These are phyloP conservation scores for Pseudohyphozyma bogoriensis DNA, from an alignment of 768 basidiomycete species.

Conservation along the genomic window DNA sequence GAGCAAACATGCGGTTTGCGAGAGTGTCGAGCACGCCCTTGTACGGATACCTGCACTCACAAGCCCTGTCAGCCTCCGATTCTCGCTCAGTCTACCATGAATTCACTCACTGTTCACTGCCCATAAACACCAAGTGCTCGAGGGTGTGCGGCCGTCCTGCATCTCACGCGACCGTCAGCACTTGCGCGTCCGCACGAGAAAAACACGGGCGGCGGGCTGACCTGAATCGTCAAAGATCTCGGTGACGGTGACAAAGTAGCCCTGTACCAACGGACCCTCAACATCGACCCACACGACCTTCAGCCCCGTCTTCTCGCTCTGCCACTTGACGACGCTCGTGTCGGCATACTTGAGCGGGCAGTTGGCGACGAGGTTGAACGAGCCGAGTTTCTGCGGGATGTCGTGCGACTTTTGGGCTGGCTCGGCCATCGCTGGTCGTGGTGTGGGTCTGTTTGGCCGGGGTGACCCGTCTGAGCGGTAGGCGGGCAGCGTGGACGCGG, in stretches of 20 bases:
- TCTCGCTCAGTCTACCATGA: not conserved
- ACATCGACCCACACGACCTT: slow-evolving; percentile 26
- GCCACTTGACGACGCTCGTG: slow-evolving; percentile 22
- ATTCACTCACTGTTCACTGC: slow-evolving; percentile 34
- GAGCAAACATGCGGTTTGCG: slow-evolving; percentile 49
- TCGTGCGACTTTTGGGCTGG: no score
- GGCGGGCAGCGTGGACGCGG: no score
- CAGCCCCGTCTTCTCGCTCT: slow-evolving; percentile 13
- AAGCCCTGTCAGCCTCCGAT: slow-evolving; percentile 34
- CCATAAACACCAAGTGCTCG: slow-evolving; percentile 77
- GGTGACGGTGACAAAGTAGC: slow-evolving; percentile 21
- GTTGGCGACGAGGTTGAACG: slow-evolving; percentile 24
- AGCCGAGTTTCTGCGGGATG: slow-evolving; percentile 14
- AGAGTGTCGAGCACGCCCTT: slow-evolving; percentile 69
- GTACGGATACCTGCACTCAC: slow-evolving; percentile 86
- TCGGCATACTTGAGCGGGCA: slow-evolving; percentile 18
- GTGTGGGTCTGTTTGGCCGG: no score
- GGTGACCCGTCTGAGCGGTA: no score
- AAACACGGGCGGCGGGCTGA: no score
- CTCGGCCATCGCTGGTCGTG: no score
- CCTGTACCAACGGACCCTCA: slow-evolving; percentile 21
- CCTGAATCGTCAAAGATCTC: slow-evolving; percentile 38
- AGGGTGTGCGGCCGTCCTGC: slow-evolving; percentile 79
- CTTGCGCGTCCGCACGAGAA: no score
- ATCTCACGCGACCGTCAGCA: no score